A percentile compares a stretch with the other conserved stretches of the same genome.
Conservation (phyloP, 371 early-diverging fungal genomes). For the Rhizopus arrhizus region DNA sequence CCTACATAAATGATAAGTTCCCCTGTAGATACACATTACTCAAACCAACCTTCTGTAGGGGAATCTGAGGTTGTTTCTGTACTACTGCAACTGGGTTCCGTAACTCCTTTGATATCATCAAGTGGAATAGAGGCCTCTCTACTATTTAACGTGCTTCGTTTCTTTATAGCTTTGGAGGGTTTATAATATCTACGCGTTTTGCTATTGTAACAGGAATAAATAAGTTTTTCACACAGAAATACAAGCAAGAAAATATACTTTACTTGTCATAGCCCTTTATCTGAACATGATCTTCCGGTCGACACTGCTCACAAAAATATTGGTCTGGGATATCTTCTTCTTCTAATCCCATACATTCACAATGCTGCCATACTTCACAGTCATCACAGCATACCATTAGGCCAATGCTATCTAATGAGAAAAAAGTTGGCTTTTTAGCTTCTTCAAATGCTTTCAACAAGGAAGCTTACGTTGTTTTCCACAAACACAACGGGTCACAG, state of each 20-base stretch:
- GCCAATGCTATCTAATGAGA: constrained; percentile 53
- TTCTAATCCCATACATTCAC: constrained; percentile 77
- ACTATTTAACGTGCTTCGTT: constrained; percentile 58
- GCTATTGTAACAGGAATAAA: not conserved
- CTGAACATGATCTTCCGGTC: constrained; percentile 31
- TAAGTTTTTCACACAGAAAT: not conserved
- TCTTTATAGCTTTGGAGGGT: constrained; percentile 6
- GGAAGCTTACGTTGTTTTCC: constrained; percentile 62
- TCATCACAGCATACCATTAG: constrained; percentile 88
- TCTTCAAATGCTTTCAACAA: not conserved
- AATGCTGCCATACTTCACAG: constrained; percentile 90
- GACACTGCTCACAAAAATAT: constrained; percentile 85
- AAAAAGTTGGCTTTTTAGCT: constrained; percentile 5
- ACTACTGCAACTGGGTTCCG: constrained; percentile 7
- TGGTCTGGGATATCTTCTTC: constrained; percentile 75
- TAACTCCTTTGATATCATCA: constrained; percentile 32
- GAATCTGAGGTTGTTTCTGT: constrained; percentile 8
- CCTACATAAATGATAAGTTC: too few species aligned
- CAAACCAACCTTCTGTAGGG: constrained; percentile 1
- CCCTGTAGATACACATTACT: not conserved
- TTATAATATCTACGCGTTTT: constrained; percentile 39
- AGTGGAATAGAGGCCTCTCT: constrained; percentile 60
- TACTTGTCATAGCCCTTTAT: constrained; percentile 22
- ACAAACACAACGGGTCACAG: constrained; percentile 78
- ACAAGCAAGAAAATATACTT: not conserved